Percentiles rank a stretch among this genome's conserved stretches.
Conservation (phyloP, 1,284 basidiomycete species). For the Binderoboletus segoi region DNA sequence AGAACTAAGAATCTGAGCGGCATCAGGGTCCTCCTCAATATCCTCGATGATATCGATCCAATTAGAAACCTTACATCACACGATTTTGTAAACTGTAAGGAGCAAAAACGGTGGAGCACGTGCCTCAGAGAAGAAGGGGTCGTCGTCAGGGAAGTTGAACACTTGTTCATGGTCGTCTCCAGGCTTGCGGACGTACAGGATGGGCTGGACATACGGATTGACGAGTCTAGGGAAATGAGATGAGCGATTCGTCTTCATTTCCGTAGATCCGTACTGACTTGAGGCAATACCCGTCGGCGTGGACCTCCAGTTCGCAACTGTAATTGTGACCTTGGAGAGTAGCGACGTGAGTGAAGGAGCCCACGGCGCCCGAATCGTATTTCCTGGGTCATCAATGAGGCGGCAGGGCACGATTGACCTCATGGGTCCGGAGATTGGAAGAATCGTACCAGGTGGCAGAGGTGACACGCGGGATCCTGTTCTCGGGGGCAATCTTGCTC, state of each 20-base stretch:
- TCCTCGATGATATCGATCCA: conserved; percentile 84
- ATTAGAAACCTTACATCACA: conserved; percentile 60
- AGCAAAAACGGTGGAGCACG: conserved; percentile 1
- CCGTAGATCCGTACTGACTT: conserved; percentile 50
- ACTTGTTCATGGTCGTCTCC: conserved; percentile 84
- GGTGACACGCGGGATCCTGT: conserved; percentile 81
- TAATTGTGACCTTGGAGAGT: conserved; percentile 91
- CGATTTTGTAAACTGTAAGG: neutral
- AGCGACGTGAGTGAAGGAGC: conserved; percentile 85
- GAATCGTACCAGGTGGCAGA: conserved; percentile 68
- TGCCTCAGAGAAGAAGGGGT: conserved; percentile 88
- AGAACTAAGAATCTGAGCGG: conserved; percentile 68
- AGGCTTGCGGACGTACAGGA: conserved; percentile 82
- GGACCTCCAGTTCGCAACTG: conserved; percentile 91
- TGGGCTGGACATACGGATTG: conserved; percentile 85
- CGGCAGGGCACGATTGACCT: conserved; percentile 15
- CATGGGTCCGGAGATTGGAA: conserved; percentile 25
- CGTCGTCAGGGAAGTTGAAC: conserved; percentile 79
- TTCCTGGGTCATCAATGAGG: conserved; percentile 58
- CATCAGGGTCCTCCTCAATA: conserved; percentile 72
- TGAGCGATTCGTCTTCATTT: conserved; percentile 13
- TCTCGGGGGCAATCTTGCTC: conserved; percentile 71
- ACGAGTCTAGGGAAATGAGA: conserved; percentile 60
- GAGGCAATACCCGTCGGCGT: conserved; percentile 84
- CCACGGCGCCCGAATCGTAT: conserved; percentile 90